A percentile compares a stretch with the other conserved stretches of the same genome.
These are phyloP conservation scores for Acacia acuminata DNA, from an alignment of 306 rosid species.

Conservation along the genomic window DNA sequence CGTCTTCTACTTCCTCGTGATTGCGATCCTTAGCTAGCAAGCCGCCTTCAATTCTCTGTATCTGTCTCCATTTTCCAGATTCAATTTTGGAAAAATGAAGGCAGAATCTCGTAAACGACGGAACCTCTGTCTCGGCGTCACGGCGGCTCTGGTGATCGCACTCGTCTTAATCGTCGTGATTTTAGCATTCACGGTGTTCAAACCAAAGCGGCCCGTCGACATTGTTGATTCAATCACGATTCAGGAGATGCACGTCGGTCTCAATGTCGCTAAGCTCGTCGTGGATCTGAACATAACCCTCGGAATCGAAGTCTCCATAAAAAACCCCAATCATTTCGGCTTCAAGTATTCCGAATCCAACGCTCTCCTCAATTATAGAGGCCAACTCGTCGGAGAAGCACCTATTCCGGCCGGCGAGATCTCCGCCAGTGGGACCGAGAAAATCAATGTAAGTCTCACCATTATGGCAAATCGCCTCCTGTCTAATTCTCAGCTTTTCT, in stretches of 20 bases:
- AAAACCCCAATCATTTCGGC: slow-evolving; percentile 57
- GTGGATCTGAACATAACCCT: slow-evolving; percentile 54
- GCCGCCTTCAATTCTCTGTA: background rate
- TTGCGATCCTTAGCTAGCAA: background rate
- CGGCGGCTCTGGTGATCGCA: background rate
- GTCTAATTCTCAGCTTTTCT: slow-evolving; percentile 17
- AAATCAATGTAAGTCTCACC: slow-evolving; percentile 47
- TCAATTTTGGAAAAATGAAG: background rate
- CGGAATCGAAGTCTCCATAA: slow-evolving; percentile 36
- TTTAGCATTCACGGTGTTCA: slow-evolving; percentile 56
- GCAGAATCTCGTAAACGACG: slow-evolving; percentile 24
- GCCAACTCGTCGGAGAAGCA: slow-evolving; percentile 55
- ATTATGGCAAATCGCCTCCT: slow-evolving; percentile 62
- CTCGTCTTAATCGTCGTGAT: slow-evolving; percentile 28
- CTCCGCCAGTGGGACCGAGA: slow-evolving; percentile 30
- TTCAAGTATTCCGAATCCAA: slow-evolving; percentile 44
- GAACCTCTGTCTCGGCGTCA: slow-evolving; percentile 28
- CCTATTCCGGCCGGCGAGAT: slow-evolving; percentile 44
- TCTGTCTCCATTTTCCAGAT: background rate
- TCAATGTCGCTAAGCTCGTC: slow-evolving; percentile 8
- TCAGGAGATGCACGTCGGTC: slow-evolving; percentile 29
- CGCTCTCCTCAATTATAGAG: slow-evolving; percentile 58
- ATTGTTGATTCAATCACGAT: slow-evolving; percentile 34
- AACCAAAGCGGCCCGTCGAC: slow-evolving; percentile 37
- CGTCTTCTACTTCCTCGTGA: background rate